Base-by-base conservation (phyloP, 768 basidiomycete species). In the Boletus patriciae region DNA sequence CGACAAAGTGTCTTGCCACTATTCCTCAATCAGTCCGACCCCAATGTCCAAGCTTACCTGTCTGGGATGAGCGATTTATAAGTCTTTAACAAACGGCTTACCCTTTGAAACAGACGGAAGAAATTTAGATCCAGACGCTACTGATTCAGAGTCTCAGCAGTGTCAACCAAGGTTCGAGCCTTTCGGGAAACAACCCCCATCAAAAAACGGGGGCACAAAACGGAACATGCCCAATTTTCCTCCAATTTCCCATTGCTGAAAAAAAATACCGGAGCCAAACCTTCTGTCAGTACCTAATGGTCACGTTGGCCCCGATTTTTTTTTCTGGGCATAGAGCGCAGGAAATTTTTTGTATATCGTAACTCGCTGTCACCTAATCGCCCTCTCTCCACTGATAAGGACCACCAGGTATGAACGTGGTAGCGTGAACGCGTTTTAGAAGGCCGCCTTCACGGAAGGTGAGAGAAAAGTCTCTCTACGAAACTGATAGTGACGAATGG, bases 101-200 rank as follows among this genome's bases (percentile, higher is more conserved):
- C 11, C 19, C 33, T 40, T 60, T 44, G 41, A 42, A 59, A n/a
- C 13, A 19, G 3, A 18, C 38, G 38, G 43, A 34, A 41, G 46
- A 34, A 51, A 18, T 42, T 43, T 34, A 40, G 36, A 36, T 43
- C 33, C 57, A 38, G 31, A 33, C 42, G n/a, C 46, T 21, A 37
- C 51, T 31, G 19, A n/a, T n/a, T n/a, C n/a, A n/a, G n/a, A 37
- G 18, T 48, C 49, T 42, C 49, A 27, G 37, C 46, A 44, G 57
- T 45, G 69, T 68, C 67, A 68, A 61, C 48, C 66, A 70, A 70
- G 59, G 67, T 68, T 66, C 43, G 15, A 21, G 41, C 40, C 47
- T 21, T 25, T 40, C 40, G 46, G 59, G 19, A 58, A 57, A 51
- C 36, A 8, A 38, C 11, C 6, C 18, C 16, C 54, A 54, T 59